These are phyloP conservation scores for Candida neerlandica DNA, from an alignment of 1,139 yeast genomes.

Conservation along the genomic window DNA sequence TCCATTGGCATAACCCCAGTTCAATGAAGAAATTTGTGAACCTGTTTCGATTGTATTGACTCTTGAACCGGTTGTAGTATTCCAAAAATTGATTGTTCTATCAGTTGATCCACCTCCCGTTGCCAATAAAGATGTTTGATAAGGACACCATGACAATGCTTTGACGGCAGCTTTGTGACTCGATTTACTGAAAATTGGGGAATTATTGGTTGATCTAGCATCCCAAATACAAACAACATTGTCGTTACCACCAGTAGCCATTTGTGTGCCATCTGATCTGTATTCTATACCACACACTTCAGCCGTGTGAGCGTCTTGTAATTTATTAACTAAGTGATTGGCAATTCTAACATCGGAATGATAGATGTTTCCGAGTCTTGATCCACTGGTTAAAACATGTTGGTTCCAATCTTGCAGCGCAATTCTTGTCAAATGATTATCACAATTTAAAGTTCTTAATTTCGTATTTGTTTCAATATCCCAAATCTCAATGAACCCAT, in stretches of 20 bases:
- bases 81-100: constrained; percentile 92
- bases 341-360: constrained; percentile 94
- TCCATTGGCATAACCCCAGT: constrained; percentile 82
- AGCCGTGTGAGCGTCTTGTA: constrained; percentile 62
- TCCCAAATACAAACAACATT: constrained; percentile 96
- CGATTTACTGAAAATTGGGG: constrained; percentile 74
- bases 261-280: constrained; percentile 79
- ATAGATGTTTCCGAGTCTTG: constrained; percentile 79
- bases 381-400: constrained; percentile 80
- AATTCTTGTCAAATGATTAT: constrained; percentile 64
- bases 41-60: constrained; percentile 89
- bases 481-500: constrained; percentile 91
- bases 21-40: constrained; percentile 88
- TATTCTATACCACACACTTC: constrained; percentile 94
- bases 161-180: constrained; percentile 94
- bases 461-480: constrained; percentile 79
- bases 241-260: constrained; percentile 95
- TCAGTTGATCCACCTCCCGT: constrained; percentile 97
- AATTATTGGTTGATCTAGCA: constrained; percentile 47
- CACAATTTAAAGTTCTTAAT: constrained; percentile 76
- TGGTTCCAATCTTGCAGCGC: constrained; percentile 87
- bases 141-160: constrained; percentile 95
- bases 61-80: constrained; percentile 86
- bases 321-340: constrained; percentile 66
- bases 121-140: constrained; percentile 78